Base-by-base conservation (phyloP, 805 yeast genomes). In the Barnettozyma vustinii region DNA sequence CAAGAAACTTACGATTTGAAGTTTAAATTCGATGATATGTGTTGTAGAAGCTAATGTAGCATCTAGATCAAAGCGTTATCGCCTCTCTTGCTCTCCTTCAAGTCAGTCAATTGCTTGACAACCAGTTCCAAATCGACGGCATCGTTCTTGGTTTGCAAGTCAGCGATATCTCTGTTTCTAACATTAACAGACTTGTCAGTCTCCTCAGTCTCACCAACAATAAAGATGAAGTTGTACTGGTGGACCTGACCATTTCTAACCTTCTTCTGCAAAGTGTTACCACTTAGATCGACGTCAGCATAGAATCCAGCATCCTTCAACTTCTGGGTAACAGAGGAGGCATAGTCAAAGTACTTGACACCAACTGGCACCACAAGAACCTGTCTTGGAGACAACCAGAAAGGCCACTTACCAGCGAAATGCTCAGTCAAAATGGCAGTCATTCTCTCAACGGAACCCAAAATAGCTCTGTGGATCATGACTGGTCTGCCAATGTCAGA, bases 311-410 rank as follows among this genome's bases (percentile, higher is more conserved):
- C 81, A 50, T 72, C 75, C 64, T 85, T 83, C 65, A 84, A 74
- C 56, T 69, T 68, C 63, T 85, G 80, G 62, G 83, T 82, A 56
- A 94, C 86, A 59, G 80, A 74, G 68, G 84, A 83, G 40, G 98
- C 99, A 65, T 94, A 94, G 56, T 84, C 96, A 63, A 76, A 82
- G 76, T 84, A 92, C 70, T 87, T 89, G 56, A 87, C 95, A 64
- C 97, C 97, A 60, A 94, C 97, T 59, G 99, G 99, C 27, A 94
- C 94, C 62, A 94, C 95, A 61, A 92, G 76, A 50, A 92, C 80
- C 74, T 94, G 99, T 75, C 99, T 86, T 64, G 99, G 99, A n/a
- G 98, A 91, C 66, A 94, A 78, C 99, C 99, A 94, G 79, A 94
- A 88, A 64, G 99, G 99, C 99, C 99, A 94, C 69, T 90, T 94